phyloP scores from a whole-genome alignment of 441 rosid genomes.

The Jatropha multifida region DNA sequence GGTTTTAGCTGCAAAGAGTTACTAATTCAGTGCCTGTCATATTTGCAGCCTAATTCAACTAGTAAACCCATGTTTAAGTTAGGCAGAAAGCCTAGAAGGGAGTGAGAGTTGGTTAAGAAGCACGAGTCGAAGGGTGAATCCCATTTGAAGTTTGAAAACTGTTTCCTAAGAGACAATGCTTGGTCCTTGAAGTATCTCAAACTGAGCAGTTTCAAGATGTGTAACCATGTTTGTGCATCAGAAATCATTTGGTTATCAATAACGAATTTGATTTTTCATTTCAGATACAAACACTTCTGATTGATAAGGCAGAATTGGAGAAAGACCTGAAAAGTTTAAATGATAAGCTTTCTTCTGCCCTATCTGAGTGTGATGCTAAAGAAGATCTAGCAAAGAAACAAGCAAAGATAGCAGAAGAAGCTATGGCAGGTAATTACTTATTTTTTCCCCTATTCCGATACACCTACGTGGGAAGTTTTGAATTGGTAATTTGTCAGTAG shows the following conservation, averaged over 20 bases:
- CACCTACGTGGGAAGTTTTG: neutral
- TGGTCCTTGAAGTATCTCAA: neutral
- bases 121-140: no score
- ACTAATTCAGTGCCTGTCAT: neutral
- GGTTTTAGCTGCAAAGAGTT: neutral
- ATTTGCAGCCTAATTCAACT: neutral
- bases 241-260: neutral
- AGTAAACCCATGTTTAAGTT: no score
- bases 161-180: neutral
- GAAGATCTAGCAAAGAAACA: constrained; percentile 50
- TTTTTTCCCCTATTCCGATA: neutral
- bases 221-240: neutral
- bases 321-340: constrained; percentile 44
- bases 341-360: constrained; percentile 54
- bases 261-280: constrained; percentile 12
- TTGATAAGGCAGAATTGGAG: constrained; percentile 54
- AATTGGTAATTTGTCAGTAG: neutral
- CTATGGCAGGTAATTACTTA: constrained; percentile 48
- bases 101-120: no score
- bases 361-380: constrained; percentile 46
- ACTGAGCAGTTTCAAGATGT: neutral
- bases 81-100: no score
- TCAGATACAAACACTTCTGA: constrained; percentile 43
- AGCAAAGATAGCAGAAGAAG: constrained; percentile 53
- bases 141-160: neutral